Conservation (phyloP, 2,329 filamentous ascomycete species). For the Cladophialophora psammophila region DNA sequence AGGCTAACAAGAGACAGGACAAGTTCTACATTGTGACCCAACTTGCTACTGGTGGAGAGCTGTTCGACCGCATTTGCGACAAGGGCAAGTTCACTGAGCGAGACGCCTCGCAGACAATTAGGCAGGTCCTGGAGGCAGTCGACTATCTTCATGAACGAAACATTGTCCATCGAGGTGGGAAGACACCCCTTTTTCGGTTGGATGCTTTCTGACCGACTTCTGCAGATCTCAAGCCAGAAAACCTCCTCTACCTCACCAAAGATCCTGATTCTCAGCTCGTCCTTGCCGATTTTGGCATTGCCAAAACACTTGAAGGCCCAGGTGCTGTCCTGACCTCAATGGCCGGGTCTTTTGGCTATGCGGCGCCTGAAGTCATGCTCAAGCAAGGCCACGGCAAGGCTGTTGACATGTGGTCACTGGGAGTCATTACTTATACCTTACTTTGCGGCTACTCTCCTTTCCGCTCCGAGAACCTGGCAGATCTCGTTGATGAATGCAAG, state of each 20-base stretch:
- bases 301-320: conserved; percentile 92
- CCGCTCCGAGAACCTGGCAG: conserved; percentile 89
- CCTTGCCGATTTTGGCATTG: conserved; percentile 96
- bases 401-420: conserved; percentile 99
- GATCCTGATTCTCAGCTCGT: conserved; percentile 83
- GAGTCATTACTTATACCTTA: conserved; percentile 97
- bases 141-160: conserved; percentile 94
- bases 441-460: conserved; percentile 98
- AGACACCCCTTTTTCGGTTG: background rate
- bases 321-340: conserved; percentile 95
- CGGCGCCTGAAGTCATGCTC: conserved; percentile 96
- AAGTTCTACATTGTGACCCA: conserved; percentile 99
- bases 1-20: conserved; percentile 66
- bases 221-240: conserved; percentile 95
- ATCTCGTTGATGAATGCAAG: conserved; percentile 93
- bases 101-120: conserved; percentile 94
- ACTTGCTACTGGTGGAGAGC: conserved; percentile 90
- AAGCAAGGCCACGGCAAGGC: conserved; percentile 97
- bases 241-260: conserved; percentile 88
- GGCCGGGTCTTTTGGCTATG: conserved; percentile 98
- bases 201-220: conserved; percentile 32
- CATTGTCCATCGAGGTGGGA: conserved; percentile 88
- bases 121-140: conserved; percentile 89
- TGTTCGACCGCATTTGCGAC: conserved; percentile 98
- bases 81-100: conserved; percentile 98